These are phyloP conservation scores for Candida ponderosae DNA, from an alignment of 805 yeast genomes.

Conservation along the genomic window DNA sequence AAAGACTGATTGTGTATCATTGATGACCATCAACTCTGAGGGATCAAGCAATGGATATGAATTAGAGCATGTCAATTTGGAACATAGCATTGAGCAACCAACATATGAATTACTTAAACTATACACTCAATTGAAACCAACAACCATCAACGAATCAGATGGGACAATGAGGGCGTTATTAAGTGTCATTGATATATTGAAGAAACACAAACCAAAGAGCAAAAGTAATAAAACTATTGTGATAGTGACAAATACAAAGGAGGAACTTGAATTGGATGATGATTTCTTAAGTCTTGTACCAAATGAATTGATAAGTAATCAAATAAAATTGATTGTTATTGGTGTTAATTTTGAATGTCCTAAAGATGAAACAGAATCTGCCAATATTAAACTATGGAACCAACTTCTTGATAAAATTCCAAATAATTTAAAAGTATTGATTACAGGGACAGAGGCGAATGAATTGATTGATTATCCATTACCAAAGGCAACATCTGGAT, in stretches of 20 bases:
- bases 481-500: slow-evolving; percentile 16
- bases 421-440: slow-evolving; percentile 1
- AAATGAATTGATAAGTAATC: slow-evolving; percentile 3
- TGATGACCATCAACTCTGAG: slow-evolving; percentile 22
- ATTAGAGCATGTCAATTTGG: slow-evolving; percentile 1
- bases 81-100: slow-evolving; percentile 4
- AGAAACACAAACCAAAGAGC: slow-evolving; percentile 11
- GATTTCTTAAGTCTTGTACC: slow-evolving; percentile 5
- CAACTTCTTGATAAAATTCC: slow-evolving; percentile 4
- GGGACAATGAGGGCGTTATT: slow-evolving; percentile 10
- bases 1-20: slow-evolving; percentile 31
- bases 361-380: not conserved
- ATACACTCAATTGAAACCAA: not conserved
- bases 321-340: slow-evolving; percentile 10
- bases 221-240: slow-evolving; percentile 17
- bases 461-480: slow-evolving; percentile 21
- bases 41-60: not conserved
- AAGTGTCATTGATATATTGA: slow-evolving; percentile 5
- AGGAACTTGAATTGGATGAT: slow-evolving; percentile 7
- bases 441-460: slow-evolving; percentile 7
- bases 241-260: slow-evolving; percentile 13
- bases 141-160: slow-evolving; percentile 1
- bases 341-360: slow-evolving; percentile 14
- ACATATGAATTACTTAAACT: not conserved
- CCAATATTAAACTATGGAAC: slow-evolving; percentile 5